Evolutionary conservation across 805 yeast genomes (phyloP).

Genomic region (Sungouiella thailandica): DNA sequence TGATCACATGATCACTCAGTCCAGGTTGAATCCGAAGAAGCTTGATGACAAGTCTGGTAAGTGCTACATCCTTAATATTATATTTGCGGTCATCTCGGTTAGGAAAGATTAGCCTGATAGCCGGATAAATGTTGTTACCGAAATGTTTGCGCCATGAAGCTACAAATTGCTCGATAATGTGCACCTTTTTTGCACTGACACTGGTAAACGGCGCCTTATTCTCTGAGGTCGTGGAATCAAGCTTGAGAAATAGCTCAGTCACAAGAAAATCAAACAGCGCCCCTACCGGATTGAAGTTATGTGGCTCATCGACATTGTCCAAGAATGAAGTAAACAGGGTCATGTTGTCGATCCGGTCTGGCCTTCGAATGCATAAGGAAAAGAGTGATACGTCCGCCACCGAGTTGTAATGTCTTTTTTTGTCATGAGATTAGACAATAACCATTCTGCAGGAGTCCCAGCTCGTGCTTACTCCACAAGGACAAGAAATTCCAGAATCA

Average conservation of each 20-base stretch:
- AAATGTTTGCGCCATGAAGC: conserved; percentile 30
- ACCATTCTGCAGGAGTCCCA: no score
- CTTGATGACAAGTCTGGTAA: conserved; percentile 45
- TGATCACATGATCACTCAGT: conserved; percentile 51
- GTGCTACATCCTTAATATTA: conserved; percentile 56
- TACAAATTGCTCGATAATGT: conserved; percentile 23
- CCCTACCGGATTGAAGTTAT: conserved; percentile 9
- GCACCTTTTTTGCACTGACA: conserved; percentile 13
- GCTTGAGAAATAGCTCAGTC: conserved; percentile 12
- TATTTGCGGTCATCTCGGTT: conserved; percentile 59
- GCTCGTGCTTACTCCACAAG: no score
- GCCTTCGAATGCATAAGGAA: no score
- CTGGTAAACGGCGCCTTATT: conserved; percentile 14
- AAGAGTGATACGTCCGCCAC: no score
- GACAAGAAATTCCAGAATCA: no score
- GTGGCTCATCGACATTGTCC: conserved; percentile 12
- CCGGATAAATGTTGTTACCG: conserved; percentile 57
- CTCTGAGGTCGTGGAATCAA: conserved; percentile 11
- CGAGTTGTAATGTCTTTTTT: no score
- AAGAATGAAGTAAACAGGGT: conserved; percentile 7
- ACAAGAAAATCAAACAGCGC: conserved; percentile 16
- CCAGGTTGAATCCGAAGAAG: conserved; percentile 55
- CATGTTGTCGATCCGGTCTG: no score
- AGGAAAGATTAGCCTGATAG: conserved; percentile 57
- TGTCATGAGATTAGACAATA: no score